Base-by-base conservation (phyloP, 73 alveolate species). In the Paramecium caudatum region DNA sequence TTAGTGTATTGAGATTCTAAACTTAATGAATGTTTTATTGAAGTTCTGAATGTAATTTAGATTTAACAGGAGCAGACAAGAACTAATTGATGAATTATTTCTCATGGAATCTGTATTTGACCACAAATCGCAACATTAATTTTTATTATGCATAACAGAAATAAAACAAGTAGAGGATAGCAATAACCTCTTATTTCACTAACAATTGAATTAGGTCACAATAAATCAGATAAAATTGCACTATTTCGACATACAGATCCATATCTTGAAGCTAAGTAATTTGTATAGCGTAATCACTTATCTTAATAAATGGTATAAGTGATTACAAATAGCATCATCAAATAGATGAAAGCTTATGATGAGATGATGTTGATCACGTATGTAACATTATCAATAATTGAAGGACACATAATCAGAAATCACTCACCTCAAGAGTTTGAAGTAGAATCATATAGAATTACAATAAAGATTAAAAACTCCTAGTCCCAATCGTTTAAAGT, bases 311-410 rank as follows among this genome's bases (percentile, higher is more conserved):
- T 74, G 43, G 27, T 74, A 21, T 3, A 74, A 74, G 47, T 74
- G 3, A 74, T 74, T n/a, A 15, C 43, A 0, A 74, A 34, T 74
- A 41, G 88, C 9, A 74, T 74, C 6, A 45, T 74, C 5, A 74
- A 74, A 74, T 9, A 74, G 41, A 74, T 74, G 88, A 74, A 74
- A 74, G 88, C 69, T 45, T 74, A 74, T 74, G 88, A 74, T 41
- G 88, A 41, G 2, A 74, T 74, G 37, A 39, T 39, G 88, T 19
- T 74, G 30, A 41, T 37, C 23, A 55, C 23, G 88, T 39, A 74
- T 41, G 68, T 74, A 74, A 41, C 19, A 15, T 12, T 36, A 21
- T 74, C 15, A 43, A 7, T 15, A 36, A 65, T 30, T 65, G 13
- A 65, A 74, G 43, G 47, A 74, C 13, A 74, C 47, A 5, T 6